phyloP scores from a whole-genome alignment of 345 rosid genomes.

The Salix viminalis region DNA sequence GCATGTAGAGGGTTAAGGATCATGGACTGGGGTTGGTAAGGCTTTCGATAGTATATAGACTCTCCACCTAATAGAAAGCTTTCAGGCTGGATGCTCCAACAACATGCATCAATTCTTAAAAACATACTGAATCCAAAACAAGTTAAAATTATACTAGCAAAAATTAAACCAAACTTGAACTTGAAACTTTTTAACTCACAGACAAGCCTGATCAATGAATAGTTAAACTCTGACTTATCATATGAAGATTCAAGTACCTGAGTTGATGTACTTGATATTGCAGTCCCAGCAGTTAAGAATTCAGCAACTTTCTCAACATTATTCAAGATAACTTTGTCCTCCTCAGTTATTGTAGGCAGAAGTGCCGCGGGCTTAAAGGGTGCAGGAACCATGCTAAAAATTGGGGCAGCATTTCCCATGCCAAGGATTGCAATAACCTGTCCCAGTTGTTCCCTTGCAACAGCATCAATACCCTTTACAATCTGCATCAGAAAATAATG shows the following conservation, averaged over 20 bases:
- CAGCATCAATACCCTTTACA: slow-evolving; percentile 92
- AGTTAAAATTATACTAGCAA: neutral
- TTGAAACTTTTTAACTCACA: neutral
- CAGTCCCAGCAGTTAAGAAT: slow-evolving; percentile 74
- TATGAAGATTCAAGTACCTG: slow-evolving; percentile 40
- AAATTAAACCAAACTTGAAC: neutral
- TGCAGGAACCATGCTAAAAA: slow-evolving; percentile 85
- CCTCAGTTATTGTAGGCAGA: slow-evolving; percentile 76
- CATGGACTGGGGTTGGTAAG: too few relatives aligned
- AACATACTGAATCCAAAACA: neutral
- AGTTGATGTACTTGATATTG: slow-evolving; percentile 46
- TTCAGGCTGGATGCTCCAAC: neutral
- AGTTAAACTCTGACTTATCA: neutral
- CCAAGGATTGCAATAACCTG: slow-evolving; percentile 67
- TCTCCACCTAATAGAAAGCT: neutral
- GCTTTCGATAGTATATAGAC: neutral
- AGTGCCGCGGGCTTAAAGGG: slow-evolving; percentile 70
- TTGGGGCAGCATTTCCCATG: slow-evolving; percentile 50
- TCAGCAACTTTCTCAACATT: slow-evolving; percentile 72
- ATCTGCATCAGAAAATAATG: slow-evolving; percentile 43
- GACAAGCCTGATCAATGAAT: neutral
- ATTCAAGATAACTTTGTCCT: slow-evolving; percentile 64
- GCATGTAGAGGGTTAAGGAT: too few relatives aligned
- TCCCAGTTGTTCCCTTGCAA: slow-evolving; percentile 83
- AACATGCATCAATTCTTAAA: neutral